phyloP scores from a whole-genome alignment of 139 green algal species.

The Diplosphaera chodatii region DNA sequence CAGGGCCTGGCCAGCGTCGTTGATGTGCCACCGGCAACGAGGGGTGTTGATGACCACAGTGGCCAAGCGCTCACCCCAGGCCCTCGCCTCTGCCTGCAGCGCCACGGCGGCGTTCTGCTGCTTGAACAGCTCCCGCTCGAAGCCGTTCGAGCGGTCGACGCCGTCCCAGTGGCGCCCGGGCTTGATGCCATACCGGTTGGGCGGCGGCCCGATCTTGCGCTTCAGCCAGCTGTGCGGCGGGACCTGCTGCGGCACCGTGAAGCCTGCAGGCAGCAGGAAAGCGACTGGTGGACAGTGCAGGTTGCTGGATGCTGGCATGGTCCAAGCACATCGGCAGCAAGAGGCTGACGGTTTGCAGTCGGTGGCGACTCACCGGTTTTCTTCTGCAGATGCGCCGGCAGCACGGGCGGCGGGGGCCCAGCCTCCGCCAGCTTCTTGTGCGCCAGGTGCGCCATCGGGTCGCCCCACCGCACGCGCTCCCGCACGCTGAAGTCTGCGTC shows the following conservation, averaged over 20 bases:
- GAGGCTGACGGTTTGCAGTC: too few species aligned
- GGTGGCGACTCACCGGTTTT: not conserved
- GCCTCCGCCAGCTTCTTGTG: constrained; percentile 22
- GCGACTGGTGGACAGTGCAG: too few species aligned
- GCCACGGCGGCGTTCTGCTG: constrained; percentile 25
- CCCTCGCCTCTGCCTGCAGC: too few species aligned
- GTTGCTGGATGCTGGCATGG: too few species aligned
- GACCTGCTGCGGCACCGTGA: constrained; percentile 57
- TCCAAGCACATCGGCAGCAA: too few species aligned
- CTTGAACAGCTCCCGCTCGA: constrained; percentile 80
- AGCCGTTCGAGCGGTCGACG: constrained; percentile 90
- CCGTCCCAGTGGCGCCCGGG: constrained; percentile 97
- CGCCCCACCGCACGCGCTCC: constrained; percentile 63
- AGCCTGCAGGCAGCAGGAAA: constrained; percentile 1
- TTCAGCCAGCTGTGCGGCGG: constrained; percentile 89
- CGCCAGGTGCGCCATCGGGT: constrained; percentile 83
- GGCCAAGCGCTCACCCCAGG: too few species aligned
- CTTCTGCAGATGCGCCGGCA: constrained; percentile 6
- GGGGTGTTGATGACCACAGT: too few species aligned
- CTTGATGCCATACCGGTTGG: constrained; percentile 87
- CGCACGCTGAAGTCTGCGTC: constrained; percentile 54
- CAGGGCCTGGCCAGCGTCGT: too few species aligned
- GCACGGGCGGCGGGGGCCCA: constrained; percentile 18
- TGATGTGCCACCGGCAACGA: too few species aligned
- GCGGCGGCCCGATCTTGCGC: constrained; percentile 59